Evolutionary conservation across 371 early-diverging fungal genomes (phyloP), one percentile per base, ranked within the genome.

Genomic region (Mortierella sp.): DNA sequence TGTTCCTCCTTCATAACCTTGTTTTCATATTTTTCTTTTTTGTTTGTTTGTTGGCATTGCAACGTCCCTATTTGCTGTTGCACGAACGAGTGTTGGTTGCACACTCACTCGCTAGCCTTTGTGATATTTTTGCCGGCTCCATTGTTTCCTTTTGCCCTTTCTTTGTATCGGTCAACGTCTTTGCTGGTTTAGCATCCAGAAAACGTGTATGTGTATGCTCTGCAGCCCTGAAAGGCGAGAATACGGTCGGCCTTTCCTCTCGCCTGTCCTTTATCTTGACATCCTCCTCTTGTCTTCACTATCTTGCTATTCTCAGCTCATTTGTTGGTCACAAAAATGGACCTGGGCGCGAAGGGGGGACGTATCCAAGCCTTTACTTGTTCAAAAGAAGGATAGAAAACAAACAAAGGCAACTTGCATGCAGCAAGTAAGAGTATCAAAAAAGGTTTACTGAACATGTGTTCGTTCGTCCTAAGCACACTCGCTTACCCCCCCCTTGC

Each of bases 101-200:
- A 38, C 38, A 19, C 21, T 21, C 19, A 19, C 38, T 21, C 19
- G 9, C 68, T 19, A 55, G 55, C 34, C 68, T 65, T 65, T 38
- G 38, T 38, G 68, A 65, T 65, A 65, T 65, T 65, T 65, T 65
- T 65, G 68, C 68, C 68, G 68, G 38, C 19, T 31, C 11, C 57
- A 11, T 57, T 26, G 26, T 57, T 10, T n/a, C 26, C n/a, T 48
- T 48, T 38, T 38, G 42, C 50, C 2, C 8, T 48, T 16, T 38
- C 42, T 38, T 38, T 38, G 42, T 38, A 38, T 38, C 42, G 42
- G 42, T 38, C 42, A 38, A 38, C 42, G 42, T 38, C 42, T 38
- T 10, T 28, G 50, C 42, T 65, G 16, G 21, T 65, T 21, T 38
- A 38, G 19, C 42, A 42, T 31, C 68, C 28, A 58, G 58, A 58